A percentile compares a stretch with the other conserved stretches of the same genome.
These are phyloP conservation scores for Mycena sanguinolenta DNA, from an alignment of 768 basidiomycete species.

Conservation along the genomic window DNA sequence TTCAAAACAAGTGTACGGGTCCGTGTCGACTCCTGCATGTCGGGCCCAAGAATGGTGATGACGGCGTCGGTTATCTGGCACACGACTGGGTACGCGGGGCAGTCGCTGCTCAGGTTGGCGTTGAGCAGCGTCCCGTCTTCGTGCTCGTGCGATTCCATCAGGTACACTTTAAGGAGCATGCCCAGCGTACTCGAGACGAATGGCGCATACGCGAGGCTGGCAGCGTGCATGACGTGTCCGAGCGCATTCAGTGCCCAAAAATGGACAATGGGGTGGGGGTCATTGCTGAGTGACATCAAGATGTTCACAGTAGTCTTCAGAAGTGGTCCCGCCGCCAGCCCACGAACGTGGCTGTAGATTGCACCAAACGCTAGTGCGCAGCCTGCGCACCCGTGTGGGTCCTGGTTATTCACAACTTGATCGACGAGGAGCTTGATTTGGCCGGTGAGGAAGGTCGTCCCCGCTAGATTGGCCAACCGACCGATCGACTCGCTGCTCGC, in stretches of 20 bases:
- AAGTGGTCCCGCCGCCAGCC: slow-evolving; percentile 94
- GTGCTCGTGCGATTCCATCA: slow-evolving; percentile 90
- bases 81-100: slow-evolving; percentile 91
- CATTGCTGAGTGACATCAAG: slow-evolving; percentile 95
- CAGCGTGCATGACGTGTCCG: slow-evolving; percentile 85
- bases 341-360: slow-evolving; percentile 92
- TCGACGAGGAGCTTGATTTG: slow-evolving; percentile 94
- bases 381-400: slow-evolving; percentile 94
- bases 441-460: slow-evolving; percentile 84
- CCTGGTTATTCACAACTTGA: slow-evolving; percentile 95
- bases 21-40: slow-evolving; percentile 88
- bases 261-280: slow-evolving; percentile 97
- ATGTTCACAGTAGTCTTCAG: slow-evolving; percentile 96
- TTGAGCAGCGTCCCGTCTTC: slow-evolving; percentile 91
- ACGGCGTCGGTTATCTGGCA: slow-evolving; percentile 95
- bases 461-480: slow-evolving; percentile 85
- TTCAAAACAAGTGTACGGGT: slow-evolving; percentile 87
- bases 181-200: slow-evolving; percentile 91
- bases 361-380: too few relatives aligned
- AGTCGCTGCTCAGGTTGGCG: slow-evolving; percentile 89
- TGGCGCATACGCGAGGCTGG: slow-evolving; percentile 91
- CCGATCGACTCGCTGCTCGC: too few relatives aligned
- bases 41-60: slow-evolving; percentile 94
- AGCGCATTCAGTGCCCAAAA: slow-evolving; percentile 93
- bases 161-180: slow-evolving; percentile 92